Conservation (phyloP, 2,329 filamentous ascomycete genomes). For the Apiospora malaysiana region DNA sequence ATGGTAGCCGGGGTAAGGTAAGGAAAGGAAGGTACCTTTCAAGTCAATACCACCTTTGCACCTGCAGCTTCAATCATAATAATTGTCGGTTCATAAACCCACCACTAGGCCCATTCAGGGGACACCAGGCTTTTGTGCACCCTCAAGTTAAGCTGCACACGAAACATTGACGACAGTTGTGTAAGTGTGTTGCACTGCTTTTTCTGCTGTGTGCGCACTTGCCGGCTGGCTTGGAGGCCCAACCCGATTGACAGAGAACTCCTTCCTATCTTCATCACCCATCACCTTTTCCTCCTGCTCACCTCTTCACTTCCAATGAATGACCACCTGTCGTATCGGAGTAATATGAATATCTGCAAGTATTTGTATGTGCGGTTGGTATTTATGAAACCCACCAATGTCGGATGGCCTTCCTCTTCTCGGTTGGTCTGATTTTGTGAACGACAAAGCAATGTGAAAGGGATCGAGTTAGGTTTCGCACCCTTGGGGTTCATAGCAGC, state of each 20-base stretch:
- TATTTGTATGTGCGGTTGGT: neutral
- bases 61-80: neutral
- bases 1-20: neutral
- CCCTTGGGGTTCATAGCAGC: neutral
- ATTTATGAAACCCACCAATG: neutral
- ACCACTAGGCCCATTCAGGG: neutral
- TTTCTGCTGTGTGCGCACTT: conserved; percentile 1
- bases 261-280: neutral
- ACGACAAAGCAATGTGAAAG: neutral
- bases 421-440: neutral
- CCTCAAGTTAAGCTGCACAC: neutral
- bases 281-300: neutral
- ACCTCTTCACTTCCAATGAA: neutral
- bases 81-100: conserved; percentile 2
- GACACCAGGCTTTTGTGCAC: neutral
- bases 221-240: neutral
- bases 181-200: neutral
- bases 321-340: neutral
- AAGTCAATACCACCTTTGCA: neutral
- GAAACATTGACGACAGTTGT: conserved; percentile 3
- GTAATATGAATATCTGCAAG: neutral
- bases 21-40: neutral
- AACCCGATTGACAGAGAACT: conserved; percentile 5
- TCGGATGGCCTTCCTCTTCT: conserved; percentile 9
- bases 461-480: conserved; percentile 6